These are phyloP conservation scores for Exophiala mesophila DNA, from an alignment of 2,329 filamentous ascomycete genomes.

Conservation along the genomic window DNA sequence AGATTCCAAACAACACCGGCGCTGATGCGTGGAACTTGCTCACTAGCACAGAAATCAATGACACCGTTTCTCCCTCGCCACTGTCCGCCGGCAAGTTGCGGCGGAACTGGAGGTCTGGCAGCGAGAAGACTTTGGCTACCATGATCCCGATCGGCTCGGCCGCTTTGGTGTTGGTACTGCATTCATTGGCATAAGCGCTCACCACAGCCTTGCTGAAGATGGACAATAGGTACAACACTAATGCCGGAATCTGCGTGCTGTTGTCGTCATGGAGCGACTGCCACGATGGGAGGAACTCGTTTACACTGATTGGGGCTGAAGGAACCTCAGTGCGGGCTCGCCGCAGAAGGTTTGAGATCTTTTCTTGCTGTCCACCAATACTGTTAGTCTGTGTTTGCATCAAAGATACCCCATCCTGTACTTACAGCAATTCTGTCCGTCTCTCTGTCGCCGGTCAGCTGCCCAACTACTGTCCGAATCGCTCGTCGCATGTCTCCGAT, in stretches of 20 bases:
- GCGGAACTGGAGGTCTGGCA: slow-evolving; percentile 49
- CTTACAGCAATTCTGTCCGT: slow-evolving; percentile 56
- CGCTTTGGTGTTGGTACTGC: slow-evolving; percentile 56
- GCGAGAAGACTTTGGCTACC: slow-evolving; percentile 68
- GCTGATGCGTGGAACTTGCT: slow-evolving; percentile 78
- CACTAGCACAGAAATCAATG: slow-evolving; percentile 77
- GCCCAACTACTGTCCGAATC: slow-evolving; percentile 67
- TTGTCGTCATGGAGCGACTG: slow-evolving; percentile 28
- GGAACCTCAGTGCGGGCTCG: slow-evolving; percentile 48
- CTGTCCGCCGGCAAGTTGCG: slow-evolving; percentile 7
- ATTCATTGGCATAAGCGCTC: slow-evolving; percentile 64
- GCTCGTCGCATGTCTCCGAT: slow-evolving; percentile 68
- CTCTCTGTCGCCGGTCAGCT: slow-evolving; percentile 62
- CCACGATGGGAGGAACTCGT: slow-evolving; percentile 45
- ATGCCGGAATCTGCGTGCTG: slow-evolving; percentile 43
- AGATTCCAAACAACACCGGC: slow-evolving; percentile 79
- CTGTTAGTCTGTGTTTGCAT: neutral
- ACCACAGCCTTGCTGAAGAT: slow-evolving; percentile 70
- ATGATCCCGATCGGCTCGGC: slow-evolving; percentile 78
- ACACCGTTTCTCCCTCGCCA: slow-evolving; percentile 48
- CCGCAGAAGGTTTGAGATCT: slow-evolving; percentile 51
- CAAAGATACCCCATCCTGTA: slow-evolving; percentile 11
- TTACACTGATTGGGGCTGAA: slow-evolving; percentile 54
- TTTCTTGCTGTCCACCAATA: slow-evolving; percentile 35
- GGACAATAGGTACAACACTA: slow-evolving; percentile 71